Evolutionary conservation across 257 asterid genomes (phyloP).

Genomic region (Penstemon eatonii): DNA sequence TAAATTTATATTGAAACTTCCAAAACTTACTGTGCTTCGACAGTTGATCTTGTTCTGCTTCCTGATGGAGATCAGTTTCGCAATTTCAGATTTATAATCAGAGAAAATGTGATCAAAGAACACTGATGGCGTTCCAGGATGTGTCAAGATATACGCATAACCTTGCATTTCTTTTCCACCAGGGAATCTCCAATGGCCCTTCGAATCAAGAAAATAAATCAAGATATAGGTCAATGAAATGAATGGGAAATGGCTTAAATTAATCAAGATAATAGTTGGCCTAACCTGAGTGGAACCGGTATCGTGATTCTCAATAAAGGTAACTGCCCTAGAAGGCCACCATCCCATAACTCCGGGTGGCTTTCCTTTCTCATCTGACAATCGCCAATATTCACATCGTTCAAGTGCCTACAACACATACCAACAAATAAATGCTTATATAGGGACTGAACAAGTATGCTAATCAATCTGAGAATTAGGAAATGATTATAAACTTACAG

Average conservation of each 20-base stretch:
- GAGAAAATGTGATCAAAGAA: constrained; percentile 90
- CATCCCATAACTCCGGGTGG: constrained; percentile 98
- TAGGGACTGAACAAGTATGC: constrained; percentile 11
- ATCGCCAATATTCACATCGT: constrained; percentile 90
- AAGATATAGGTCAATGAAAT: constrained; percentile 1
- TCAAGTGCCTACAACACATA: constrained; percentile 62
- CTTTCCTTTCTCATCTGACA: constrained; percentile 83
- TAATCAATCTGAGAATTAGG: background rate
- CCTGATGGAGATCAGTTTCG: constrained; percentile 65
- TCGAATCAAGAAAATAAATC: constrained; percentile 31
- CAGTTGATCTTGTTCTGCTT: constrained; percentile 74
- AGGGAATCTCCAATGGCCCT: constrained; percentile 99
- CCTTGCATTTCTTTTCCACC: constrained; percentile 99
- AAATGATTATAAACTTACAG: constrained; percentile 51
- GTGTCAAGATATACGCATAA: constrained; percentile 87
- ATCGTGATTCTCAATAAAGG: constrained; percentile 98
- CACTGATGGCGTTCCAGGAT: constrained; percentile 92
- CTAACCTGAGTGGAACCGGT: constrained; percentile 98
- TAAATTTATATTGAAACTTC: background rate
- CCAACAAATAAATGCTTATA: constrained; percentile 10
- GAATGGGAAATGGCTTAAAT: background rate
- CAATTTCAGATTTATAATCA: constrained; percentile 48
- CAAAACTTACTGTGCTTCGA: constrained; percentile 76
- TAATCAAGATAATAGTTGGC: background rate
- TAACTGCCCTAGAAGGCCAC: constrained; percentile 99